phyloP scores from a whole-genome alignment of 2,329 filamentous ascomycete species.

The Aspergillus thermomutatus region DNA sequence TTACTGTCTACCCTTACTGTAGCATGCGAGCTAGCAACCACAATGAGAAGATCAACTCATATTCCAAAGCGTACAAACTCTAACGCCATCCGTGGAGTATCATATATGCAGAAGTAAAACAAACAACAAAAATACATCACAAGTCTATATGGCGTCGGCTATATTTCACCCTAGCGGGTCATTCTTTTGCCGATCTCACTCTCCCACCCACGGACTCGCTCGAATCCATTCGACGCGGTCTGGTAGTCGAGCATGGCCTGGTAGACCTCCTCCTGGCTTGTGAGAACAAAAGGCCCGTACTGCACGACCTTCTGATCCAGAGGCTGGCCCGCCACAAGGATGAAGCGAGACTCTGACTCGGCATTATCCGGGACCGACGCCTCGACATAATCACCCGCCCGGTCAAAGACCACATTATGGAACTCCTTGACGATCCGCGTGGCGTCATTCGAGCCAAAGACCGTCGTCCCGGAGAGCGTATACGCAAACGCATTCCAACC shows the following conservation, averaged over 20 bases:
- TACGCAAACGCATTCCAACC: slow-evolving; percentile 93
- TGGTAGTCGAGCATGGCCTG: slow-evolving; percentile 75
- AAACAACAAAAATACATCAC: not conserved
- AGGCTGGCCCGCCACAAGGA: slow-evolving; percentile 75
- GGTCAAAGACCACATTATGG: slow-evolving; percentile 86
- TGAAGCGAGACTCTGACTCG: slow-evolving; percentile 49
- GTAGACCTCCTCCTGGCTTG: slow-evolving; percentile 66
- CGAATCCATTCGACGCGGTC: slow-evolving; percentile 71
- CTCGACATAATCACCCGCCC: slow-evolving; percentile 71
- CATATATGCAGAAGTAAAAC: not conserved
- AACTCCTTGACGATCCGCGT: slow-evolving; percentile 51
- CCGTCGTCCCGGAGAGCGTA: slow-evolving; percentile 68
- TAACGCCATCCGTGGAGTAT: slow-evolving; percentile 1
- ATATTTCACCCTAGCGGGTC: slow-evolving; percentile 31
- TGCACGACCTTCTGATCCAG: slow-evolving; percentile 77
- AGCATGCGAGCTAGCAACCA: too few species aligned
- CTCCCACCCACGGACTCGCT: slow-evolving; percentile 73
- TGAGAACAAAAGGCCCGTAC: slow-evolving; percentile 83
- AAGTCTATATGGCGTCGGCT: not conserved
- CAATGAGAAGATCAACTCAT: not conserved
- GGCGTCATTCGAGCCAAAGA: slow-evolving; percentile 52
- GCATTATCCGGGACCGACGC: slow-evolving; percentile 66
- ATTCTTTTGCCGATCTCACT: slow-evolving; percentile 84
- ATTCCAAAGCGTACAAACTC: not conserved
- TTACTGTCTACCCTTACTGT: not conserved